Conservation (phyloP, 1,139 yeast genomes). For the Candida sanyaensis region DNA sequence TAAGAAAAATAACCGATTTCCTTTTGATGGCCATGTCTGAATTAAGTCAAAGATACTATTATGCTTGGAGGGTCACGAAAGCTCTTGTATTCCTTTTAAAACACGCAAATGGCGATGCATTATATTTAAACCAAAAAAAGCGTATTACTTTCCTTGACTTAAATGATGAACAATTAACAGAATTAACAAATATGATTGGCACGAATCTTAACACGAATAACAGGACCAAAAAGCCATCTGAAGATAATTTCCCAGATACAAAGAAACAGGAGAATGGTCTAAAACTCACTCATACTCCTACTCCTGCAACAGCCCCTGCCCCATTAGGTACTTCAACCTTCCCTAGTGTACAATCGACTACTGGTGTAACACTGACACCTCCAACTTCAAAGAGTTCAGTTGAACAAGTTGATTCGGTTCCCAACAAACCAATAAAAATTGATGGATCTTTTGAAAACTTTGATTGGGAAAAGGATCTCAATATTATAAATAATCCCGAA, state of each 20-base stretch:
- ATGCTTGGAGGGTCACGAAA: constrained; percentile 46
- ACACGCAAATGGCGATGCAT: constrained; percentile 22
- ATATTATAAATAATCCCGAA: constrained; percentile 29
- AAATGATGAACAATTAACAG: constrained; percentile 25
- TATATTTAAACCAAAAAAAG: constrained; percentile 18
- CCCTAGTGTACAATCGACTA: too few relatives aligned
- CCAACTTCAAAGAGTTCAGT: neutral
- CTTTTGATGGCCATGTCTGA: constrained; percentile 22
- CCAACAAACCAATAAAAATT: constrained; percentile 1
- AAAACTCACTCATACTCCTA: neutral
- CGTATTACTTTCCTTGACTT: constrained; percentile 11
- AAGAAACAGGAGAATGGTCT: neutral
- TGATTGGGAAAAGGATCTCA: constrained; percentile 17
- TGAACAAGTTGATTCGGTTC: neutral
- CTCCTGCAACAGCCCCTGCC: neutral
- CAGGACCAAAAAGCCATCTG: constrained; percentile 6
- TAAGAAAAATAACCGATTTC: neutral
- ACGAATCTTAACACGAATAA: constrained; percentile 17
- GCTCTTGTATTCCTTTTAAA: constrained; percentile 32
- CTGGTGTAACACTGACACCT: neutral
- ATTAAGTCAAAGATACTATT: constrained; percentile 40
- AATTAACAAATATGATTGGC: constrained; percentile 28
- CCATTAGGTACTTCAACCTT: too few relatives aligned
- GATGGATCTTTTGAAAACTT: constrained; percentile 9
- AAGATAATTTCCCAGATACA: neutral